Base-by-base conservation (phyloP, 2,329 filamentous ascomycete genomes). In the Teratosphaeria nubilosa region DNA sequence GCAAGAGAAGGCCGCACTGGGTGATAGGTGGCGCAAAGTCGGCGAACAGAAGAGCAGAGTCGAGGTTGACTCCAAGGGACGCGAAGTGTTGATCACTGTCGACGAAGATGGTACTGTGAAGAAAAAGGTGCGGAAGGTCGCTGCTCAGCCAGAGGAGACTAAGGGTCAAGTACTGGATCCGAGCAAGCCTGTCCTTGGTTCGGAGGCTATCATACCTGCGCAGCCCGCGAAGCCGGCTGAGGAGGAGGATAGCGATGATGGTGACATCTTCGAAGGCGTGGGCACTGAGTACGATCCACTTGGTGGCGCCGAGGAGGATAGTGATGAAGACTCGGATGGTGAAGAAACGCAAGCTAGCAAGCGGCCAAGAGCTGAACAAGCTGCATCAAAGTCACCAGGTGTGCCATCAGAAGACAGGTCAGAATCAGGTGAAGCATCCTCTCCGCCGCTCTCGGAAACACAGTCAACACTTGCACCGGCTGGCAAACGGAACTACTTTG, bases 251-350 rank as follows among this genome's bases (percentile, higher is more conserved):
- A 77, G 79, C 2, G 78, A 81, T 5, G 81, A 84, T 48, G 80
- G 80, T 30, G 82, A 86, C 66, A 86, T 86, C 54, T 86, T 86
- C 63, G 80, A 76, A 45, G 83, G 80, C 1, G 81, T 80, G 2
- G 83, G 82, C 1, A 77, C 76, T 5, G 80, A 80, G 53, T 86
- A 85, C 67, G 77, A 86, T 62, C 84, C 83, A 1, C 75, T 86
- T 45, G 41, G 41, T 22, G 82, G 76, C 7, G 77, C 75, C 31
- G 64, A 79, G n/a, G 77, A 78, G 9, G 76, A 77, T 6, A 74
- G 76, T 51, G 63, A 60, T 27, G 72, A 72, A 51, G 76, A 74
- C 3, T 71, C 68, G n/a, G 63, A 60, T 2, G 57, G 53, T 52
- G 61, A 55, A 30, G 31, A 22, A 14, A n/a, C 55, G 27, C 10